Percentiles rank a stretch among this genome's conserved stretches.
Evolutionary conservation across 768 basidiomycete species (phyloP).

Genomic region (Holtermannia corniformis): DNA sequence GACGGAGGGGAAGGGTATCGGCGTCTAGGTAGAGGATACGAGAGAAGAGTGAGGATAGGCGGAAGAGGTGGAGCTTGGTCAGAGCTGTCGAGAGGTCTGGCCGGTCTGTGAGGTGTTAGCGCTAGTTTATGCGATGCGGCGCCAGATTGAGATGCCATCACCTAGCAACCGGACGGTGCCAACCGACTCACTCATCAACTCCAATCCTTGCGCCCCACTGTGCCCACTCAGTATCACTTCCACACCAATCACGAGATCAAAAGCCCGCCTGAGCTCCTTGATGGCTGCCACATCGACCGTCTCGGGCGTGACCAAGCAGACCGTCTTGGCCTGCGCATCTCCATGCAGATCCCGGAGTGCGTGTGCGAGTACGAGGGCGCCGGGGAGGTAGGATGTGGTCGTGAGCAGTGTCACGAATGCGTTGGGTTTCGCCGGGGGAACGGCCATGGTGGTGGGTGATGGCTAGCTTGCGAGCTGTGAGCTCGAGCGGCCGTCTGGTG

Average conservation of each 20-base stretch:
- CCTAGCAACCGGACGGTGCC: background rate
- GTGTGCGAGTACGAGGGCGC: slow-evolving; percentile 75
- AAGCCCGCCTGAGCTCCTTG: slow-evolving; percentile 67
- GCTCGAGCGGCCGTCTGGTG: too few relatives aligned
- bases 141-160: background rate
- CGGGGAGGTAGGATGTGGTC: slow-evolving; percentile 84
- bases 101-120: slow-evolving; percentile 57
- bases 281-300: slow-evolving; percentile 75
- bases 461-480: too few relatives aligned
- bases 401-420: slow-evolving; percentile 89
- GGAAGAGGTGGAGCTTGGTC: slow-evolving; percentile 93
- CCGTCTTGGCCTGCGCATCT: slow-evolving; percentile 55
- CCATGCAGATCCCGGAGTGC: slow-evolving; percentile 58
- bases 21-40: slow-evolving; percentile 45
- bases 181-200: slow-evolving; percentile 61
- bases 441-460: background rate
- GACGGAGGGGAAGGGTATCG: slow-evolving; percentile 44
- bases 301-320: slow-evolving; percentile 90
- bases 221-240: slow-evolving; percentile 63
- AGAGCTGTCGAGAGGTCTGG: slow-evolving; percentile 86
- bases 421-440: slow-evolving; percentile 11
- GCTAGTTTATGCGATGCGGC: too few relatives aligned
- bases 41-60: slow-evolving; percentile 48
- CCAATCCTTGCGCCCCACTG: slow-evolving; percentile 56
- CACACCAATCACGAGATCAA: slow-evolving; percentile 79